Evolutionary conservation across 352 stramenopile genomes (phyloP), one percentile per base, ranked within the genome.

Genomic region (Phytophthora meadii): DNA sequence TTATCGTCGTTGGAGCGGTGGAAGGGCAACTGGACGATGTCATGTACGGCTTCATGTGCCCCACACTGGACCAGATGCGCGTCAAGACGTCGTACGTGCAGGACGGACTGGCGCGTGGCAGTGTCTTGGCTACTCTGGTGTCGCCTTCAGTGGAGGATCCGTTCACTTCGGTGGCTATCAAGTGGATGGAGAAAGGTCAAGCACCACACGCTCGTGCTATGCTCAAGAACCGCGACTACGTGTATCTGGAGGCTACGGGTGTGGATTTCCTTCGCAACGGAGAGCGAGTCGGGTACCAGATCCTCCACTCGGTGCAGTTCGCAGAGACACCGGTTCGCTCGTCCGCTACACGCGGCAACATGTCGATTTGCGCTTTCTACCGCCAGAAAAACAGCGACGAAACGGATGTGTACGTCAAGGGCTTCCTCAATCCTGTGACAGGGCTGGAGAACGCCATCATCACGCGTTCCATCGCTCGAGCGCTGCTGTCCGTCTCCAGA

Each of bases 261-360:
- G 76, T 78, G 1, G 64, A 61, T 15, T 68, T 64, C 46, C 66
- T 86, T n/a, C 68, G 67, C 50, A 88, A 82, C 14, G 81, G 78
- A 3, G 81, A 89, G 65, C 73, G 65, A 3, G 66, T 89, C 14
- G 81, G 81, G n/a, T 89, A 84, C 52, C 76, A 87, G 46, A 49
- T 88, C 4, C 19, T 82, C 3, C 83, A 90, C 68, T 90, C 79
- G 42, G 69, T 92, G 15, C 67, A 86, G 17, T 79, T 91, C 17
- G 63, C 63, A 19, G 71, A 76, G 47, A 76, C 68, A 5, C 54
- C 67, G 1, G 54, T 61, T 22, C 68, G 67, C 7, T 32, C 70
- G 19, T 54, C 56, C 1, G 51, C 51, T 10, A 69, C 56, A 15
- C 72, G 68, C 11, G 72, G 68, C 39, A 73, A 73, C 40, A 76